Evolutionary conservation across 2,329 filamentous ascomycete species (phyloP).

Genomic region (Neonectria ditissima): DNA sequence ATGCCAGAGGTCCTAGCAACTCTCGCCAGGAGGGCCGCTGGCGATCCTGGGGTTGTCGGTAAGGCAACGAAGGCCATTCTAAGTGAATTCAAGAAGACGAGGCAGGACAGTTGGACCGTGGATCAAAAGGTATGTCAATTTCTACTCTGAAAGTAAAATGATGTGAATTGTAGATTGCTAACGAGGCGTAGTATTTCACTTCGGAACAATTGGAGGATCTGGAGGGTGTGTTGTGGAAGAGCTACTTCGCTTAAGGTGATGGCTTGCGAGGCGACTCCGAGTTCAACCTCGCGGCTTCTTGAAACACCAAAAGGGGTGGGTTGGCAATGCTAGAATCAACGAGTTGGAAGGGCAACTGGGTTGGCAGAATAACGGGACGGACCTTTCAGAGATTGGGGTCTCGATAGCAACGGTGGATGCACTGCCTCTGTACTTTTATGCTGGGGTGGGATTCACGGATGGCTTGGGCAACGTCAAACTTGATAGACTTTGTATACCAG

Average conservation of each 20-base stretch:
- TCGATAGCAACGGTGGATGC: constrained; percentile 15
- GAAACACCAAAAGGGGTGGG: background rate
- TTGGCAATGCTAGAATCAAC: background rate
- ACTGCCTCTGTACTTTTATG: constrained; percentile 32
- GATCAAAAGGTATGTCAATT: constrained; percentile 86
- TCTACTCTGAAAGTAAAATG: background rate
- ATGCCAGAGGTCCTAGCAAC: constrained; percentile 92
- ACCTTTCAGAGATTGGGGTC: constrained; percentile 6
- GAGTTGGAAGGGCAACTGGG: constrained; percentile 6
- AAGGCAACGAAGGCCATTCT: constrained; percentile 95
- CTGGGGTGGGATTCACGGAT: constrained; percentile 19
- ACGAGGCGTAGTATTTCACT: constrained; percentile 76
- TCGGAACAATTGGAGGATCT: constrained; percentile 93
- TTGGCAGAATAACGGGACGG: constrained; percentile 9
- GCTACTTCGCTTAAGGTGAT: constrained; percentile 86
- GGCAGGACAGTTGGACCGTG: constrained; percentile 98
- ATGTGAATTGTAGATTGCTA: constrained; percentile 36
- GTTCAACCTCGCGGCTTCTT: constrained; percentile 27
- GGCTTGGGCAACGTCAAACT: constrained; percentile 20
- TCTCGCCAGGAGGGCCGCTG: constrained; percentile 85
- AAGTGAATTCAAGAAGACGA: constrained; percentile 99
- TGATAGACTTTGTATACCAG: constrained; percentile 42
- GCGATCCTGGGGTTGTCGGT: constrained; percentile 90
- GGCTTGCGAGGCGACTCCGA: constrained; percentile 12
- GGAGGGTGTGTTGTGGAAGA: constrained; percentile 98